A percentile compares a stretch with the other conserved stretches of the same genome.
Conservation (phyloP, 2,329 filamentous ascomycete species). For the Macrophomina phaseolina region DNA sequence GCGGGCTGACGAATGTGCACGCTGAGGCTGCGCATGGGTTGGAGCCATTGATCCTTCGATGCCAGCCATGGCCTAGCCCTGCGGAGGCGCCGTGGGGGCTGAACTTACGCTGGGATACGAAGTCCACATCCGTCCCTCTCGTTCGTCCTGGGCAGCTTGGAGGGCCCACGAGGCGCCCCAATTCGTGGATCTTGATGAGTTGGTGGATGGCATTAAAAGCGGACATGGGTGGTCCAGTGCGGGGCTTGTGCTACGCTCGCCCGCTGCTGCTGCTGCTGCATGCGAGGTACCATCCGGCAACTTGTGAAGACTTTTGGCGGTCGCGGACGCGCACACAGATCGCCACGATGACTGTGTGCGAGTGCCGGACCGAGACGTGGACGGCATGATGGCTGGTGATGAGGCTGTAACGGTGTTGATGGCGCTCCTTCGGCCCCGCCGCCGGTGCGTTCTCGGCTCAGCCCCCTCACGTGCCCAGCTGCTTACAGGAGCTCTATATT, state of each 20-base stretch:
- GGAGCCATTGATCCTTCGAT: slow-evolving; percentile 5
- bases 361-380: slow-evolving; percentile 2
- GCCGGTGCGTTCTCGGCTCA: neutral
- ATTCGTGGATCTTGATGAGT: slow-evolving; percentile 15
- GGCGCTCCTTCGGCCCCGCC: neutral
- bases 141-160: slow-evolving; percentile 43
- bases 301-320: neutral
- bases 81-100: neutral
- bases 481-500: slow-evolving; percentile 9
- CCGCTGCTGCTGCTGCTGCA: neutral
- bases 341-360: neutral
- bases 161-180: neutral
- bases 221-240: neutral
- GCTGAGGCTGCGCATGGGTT: neutral
- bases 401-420: neutral
- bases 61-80: neutral
- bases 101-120: neutral
- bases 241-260: neutral
- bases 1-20: neutral
- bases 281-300: neutral
- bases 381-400: neutral
- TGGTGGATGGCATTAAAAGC: neutral
- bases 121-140: neutral
- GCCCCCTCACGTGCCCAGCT: neutral
- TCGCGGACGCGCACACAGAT: neutral